Evolutionary conservation across 768 basidiomycete genomes (phyloP), one percentile per base, ranked within the genome.

Genomic region (Agaricus sinodeliciosus): DNA sequence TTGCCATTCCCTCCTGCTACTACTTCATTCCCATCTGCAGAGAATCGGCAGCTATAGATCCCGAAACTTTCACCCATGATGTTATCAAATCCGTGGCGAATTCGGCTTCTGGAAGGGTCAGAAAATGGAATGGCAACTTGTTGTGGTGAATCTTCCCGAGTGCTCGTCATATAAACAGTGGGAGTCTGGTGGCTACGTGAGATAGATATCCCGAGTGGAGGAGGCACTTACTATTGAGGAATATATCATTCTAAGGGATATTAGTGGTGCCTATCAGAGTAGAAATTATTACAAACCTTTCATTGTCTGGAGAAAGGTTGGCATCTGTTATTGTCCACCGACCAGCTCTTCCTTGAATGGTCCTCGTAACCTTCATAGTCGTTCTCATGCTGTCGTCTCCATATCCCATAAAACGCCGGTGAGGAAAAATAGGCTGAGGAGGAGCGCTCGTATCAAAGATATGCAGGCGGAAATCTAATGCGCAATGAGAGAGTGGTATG

Each of bases 321-420:
- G 88, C 88, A 68, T 97, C 96, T 6, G 94, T 97, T 52, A 98
- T 90, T 0, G 94, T 96, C 94, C 94, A 98, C 34, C 81, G 74
- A 0, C 90, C 90, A 13, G 80, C 76, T 31, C 79, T 72, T 0
- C 90, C 94, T 62, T 83, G 77, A 43, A 95, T 87, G 0, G 81
- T 82, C 63, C 90, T 69, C 57, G 69, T 70, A 5, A 79, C 62
- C 46, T 71, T 68, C 73, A 80, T 73, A 26, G 63, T 72, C 18
- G 77, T 76, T 42, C 66, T 58, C 11, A 79, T 60, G 55, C 70
- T 60, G 2, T 57, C 50, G 46, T 69, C 66, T 13, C 39, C 49
- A 39, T 57, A 47, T 48, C 31, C n/a, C 3, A 22, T 13, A 25
- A 19, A 36, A 19, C 52, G 45, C 34, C 55, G 61, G 37, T 56